A percentile compares a stretch with the other conserved stretches of the same genome.
Conservation (phyloP, 2,329 filamentous ascomycete genomes). For the Xylaria hypoxylon region DNA sequence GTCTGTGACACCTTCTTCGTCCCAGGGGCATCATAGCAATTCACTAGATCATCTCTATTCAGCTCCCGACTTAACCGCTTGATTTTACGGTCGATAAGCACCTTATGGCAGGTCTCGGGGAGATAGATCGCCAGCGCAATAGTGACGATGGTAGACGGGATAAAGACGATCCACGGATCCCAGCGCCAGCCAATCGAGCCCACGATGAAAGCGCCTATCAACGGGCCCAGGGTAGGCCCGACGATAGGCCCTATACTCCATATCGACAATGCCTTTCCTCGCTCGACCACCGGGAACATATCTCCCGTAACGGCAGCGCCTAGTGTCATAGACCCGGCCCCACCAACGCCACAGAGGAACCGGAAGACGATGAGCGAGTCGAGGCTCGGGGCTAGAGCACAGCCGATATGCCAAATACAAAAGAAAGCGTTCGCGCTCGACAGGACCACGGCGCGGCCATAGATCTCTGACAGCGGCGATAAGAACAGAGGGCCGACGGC, state of each 20-base stretch:
- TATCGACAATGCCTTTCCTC: slow-evolving; percentile 62
- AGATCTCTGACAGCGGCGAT: slow-evolving; percentile 72
- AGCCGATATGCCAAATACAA: slow-evolving; percentile 72
- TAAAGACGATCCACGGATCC: slow-evolving; percentile 65
- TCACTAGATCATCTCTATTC: slow-evolving; percentile 57
- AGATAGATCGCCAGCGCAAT: slow-evolving; percentile 56
- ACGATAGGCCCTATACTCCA: slow-evolving; percentile 61
- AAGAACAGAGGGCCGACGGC: slow-evolving; percentile 68
- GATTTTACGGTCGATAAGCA: slow-evolving; percentile 64
- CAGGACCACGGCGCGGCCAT: slow-evolving; percentile 69
- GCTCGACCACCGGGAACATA: slow-evolving; percentile 60
- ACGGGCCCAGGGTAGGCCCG: slow-evolving; percentile 61
- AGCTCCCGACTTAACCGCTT: slow-evolving; percentile 59
- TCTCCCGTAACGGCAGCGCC: slow-evolving; percentile 68
- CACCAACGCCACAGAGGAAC: slow-evolving; percentile 69
- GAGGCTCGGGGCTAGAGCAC: slow-evolving; percentile 68
- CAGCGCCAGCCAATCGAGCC: slow-evolving; percentile 65
- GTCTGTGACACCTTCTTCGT: slow-evolving; percentile 44
- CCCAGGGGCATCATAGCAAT: slow-evolving; percentile 57
- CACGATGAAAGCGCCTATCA: slow-evolving; percentile 63
- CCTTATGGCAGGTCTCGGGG: slow-evolving; percentile 61
- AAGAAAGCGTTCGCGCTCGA: slow-evolving; percentile 69
- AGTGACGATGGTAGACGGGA: slow-evolving; percentile 55
- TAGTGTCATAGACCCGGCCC: slow-evolving; percentile 65
- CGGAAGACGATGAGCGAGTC: slow-evolving; percentile 68